Base-by-base conservation (phyloP, 805 yeast genomes). In the Priceomyces castillae region DNA sequence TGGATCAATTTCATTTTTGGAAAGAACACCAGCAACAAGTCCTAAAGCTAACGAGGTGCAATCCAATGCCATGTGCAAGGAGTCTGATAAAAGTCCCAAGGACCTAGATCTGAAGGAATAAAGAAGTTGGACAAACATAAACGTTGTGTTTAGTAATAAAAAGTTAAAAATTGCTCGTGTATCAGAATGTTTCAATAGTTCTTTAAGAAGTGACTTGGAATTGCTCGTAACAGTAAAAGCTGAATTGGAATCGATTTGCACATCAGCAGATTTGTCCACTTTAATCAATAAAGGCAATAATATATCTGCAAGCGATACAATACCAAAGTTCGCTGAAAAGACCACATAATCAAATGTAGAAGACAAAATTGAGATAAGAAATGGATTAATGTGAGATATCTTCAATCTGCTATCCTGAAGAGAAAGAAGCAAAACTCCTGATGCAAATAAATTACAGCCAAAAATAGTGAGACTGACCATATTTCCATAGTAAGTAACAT, bases 41-140 rank as follows among this genome's bases (percentile, higher is more conserved):
- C 99, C 99, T 23, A 94, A 77, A 2, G 94, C 81, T 43, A 94
- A 69, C 0, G 98, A 95, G 0, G 89, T 77, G 61, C 99, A 94
- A 63, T 94, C 99, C 43, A 94, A 72, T 2, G 95, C 86, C 99
- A 94, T 94, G 63, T 94, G 99, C 41, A 94, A 73, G 1, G 97
- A 89, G 58, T 94, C 99, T 15, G 97, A 89, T 41, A 94, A 64
- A 18, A 94, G 71, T 9, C 99, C 97, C 37, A 94, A 69, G 0
- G 98, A 92, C 57, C 87, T 90, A 1, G 98, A 90, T 48, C 95
- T 76, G 65, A 94, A 85, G 0, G 98, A 90, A 61, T 94, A 94
- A 7, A 94, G 67, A 50, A 94, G 73, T 67, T 94, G 99, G 33
- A 94, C 82, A 56, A 94, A 80, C 99, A 94, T 94, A 66, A 94